Evolutionary conservation across 305 asterid species (phyloP).

Genomic region (Plantago coronopus): DNA sequence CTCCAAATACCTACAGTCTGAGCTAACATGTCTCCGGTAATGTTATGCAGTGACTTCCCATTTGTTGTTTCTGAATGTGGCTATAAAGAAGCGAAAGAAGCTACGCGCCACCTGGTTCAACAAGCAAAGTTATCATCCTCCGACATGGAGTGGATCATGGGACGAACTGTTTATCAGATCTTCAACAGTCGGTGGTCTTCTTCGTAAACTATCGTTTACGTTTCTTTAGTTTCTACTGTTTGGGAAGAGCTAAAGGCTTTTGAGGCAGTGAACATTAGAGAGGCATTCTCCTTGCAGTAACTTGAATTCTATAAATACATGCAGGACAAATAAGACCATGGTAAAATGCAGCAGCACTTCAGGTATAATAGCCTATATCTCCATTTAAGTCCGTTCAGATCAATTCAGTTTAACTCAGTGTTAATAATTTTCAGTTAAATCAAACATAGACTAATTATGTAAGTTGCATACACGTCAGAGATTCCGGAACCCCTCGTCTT

Average conservation of each 20-base stretch:
- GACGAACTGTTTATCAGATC: slow-evolving; percentile 52
- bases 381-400: too few relatives aligned
- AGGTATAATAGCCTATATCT: too few relatives aligned
- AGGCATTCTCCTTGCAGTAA: too few relatives aligned
- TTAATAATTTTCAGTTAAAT: too few relatives aligned
- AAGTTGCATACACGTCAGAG: too few relatives aligned
- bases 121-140: slow-evolving; percentile 44
- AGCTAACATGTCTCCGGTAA: neutral
- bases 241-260: neutral
- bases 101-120: slow-evolving; percentile 34
- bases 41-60: slow-evolving; percentile 70
- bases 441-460: too few relatives aligned
- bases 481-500: too few relatives aligned
- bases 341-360: too few relatives aligned
- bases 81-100: slow-evolving; percentile 76
- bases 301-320: too few relatives aligned
- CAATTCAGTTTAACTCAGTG: too few relatives aligned
- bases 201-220: neutral
- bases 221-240: neutral
- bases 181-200: slow-evolving; percentile 39
- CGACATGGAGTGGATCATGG: slow-evolving; percentile 72
- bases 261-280: too few relatives aligned
- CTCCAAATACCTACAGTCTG: neutral
- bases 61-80: slow-evolving; percentile 70
- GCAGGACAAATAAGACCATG: too few relatives aligned